Evolutionary conservation across 805 yeast species (phyloP), one percentile per base, ranked within the genome.

Genomic region (Saccharomyces mikatae): DNA sequence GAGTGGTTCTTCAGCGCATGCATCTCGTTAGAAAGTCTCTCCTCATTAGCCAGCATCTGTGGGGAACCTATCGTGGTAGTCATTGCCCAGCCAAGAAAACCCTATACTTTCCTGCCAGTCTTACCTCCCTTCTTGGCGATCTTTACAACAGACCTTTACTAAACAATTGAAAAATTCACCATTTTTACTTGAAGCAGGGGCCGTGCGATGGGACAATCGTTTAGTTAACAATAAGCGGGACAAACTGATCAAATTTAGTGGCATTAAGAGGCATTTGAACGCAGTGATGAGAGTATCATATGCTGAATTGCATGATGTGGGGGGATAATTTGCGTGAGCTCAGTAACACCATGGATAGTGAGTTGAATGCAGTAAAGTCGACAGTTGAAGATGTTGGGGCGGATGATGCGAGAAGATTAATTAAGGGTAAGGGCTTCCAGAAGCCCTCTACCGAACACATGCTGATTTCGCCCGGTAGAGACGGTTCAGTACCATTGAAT

Each of bases 61-160:
- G 49, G 46, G 30, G 58, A 46, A 46, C 54, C 62, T 49, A 61
- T 27, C 54, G 61, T 62, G 14, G 64, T 60, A 41, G 61, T 58
- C 64, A 61, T 62, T 27, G 44, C 44, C 44, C 44, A 36, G 24
- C 44, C 24, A 17, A 36, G 44, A 36, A 31, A 36, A 36, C 44
- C 44, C 44, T 36, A 36, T 36, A 36, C 44, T 36, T 36, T 36
- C 44, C 44, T 36, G 24, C 44, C 44, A 17, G 24, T 36, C 17
- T 36, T 36, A 36, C 4, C 24, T 36, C 24, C 17, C 22, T 36
- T 36, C 13, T 9, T 36, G 44, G 17, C 17, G 44, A 36, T 17
- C 44, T 36, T 36, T 17, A 36, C 44, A 36, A 36, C 44, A 36
- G 17, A 17, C 44, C 22, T 21, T 8, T 36, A 21, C 24, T 17